phyloP scores from a whole-genome alignment of 805 yeast species.

The Schwanniomyces vanrijiae region DNA sequence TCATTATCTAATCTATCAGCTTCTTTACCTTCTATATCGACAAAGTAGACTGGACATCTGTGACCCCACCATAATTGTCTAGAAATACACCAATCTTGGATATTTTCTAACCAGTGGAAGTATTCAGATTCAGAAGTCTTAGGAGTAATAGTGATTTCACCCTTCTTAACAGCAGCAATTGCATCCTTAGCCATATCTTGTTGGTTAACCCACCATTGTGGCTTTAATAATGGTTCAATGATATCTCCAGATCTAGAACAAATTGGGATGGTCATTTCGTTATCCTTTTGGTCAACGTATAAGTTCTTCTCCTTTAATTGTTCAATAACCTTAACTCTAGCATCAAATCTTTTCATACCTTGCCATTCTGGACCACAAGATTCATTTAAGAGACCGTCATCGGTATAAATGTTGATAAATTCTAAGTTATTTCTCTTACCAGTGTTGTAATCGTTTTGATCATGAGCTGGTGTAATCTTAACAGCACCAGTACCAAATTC shows the following conservation, averaged over 20 bases:
- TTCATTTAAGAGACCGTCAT: slow-evolving; percentile 87
- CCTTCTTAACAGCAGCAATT: slow-evolving; percentile 78
- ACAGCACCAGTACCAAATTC: slow-evolving; percentile 99
- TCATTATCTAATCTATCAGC: slow-evolving; percentile 61
- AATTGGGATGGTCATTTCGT: slow-evolving; percentile 92
- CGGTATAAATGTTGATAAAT: slow-evolving; percentile 86
- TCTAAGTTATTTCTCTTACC: slow-evolving; percentile 93
- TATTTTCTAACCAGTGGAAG: slow-evolving; percentile 91
- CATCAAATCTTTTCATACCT: slow-evolving; percentile 93
- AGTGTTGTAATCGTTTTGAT: slow-evolving; percentile 92
- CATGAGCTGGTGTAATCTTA: slow-evolving; percentile 98
- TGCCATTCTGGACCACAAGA: slow-evolving; percentile 85
- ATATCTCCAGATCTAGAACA: slow-evolving; percentile 97
- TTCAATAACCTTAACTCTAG: slow-evolving; percentile 81
- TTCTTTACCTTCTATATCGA: slow-evolving; percentile 73
- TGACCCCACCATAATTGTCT: slow-evolving; percentile 95
- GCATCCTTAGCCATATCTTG: slow-evolving; percentile 86
- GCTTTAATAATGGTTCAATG: slow-evolving; percentile 94
- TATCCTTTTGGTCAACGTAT: slow-evolving; percentile 82
- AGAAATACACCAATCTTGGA: slow-evolving; percentile 99
- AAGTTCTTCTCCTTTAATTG: slow-evolving; percentile 72
- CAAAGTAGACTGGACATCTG: slow-evolving; percentile 94
- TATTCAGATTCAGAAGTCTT: slow-evolving; percentile 89
- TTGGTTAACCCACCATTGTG: slow-evolving; percentile 99
- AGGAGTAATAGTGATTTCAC: slow-evolving; percentile 80